phyloP scores from a whole-genome alignment of 2,329 filamentous ascomycete genomes.

The Apiospora phragmitis region DNA sequence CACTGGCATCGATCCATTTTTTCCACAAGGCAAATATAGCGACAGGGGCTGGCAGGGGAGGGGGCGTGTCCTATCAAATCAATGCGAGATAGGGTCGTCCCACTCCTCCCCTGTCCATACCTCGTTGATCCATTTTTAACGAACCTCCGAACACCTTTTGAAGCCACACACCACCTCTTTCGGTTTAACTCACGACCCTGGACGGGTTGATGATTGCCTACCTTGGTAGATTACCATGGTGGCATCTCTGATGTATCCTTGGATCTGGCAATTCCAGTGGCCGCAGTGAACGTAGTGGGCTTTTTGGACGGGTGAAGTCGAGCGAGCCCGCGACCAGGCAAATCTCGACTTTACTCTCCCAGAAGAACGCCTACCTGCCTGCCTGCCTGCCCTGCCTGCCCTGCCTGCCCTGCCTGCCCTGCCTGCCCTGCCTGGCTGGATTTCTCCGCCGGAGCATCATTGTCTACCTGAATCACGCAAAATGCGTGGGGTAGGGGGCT shows the following conservation, averaged over 20 bases:
- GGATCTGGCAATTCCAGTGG: background rate
- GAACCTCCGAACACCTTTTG: background rate
- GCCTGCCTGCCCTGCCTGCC: background rate
- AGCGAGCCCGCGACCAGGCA: background rate
- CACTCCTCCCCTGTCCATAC: background rate
- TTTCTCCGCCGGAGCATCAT: slow-evolving; percentile 4
- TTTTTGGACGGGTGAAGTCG: background rate
- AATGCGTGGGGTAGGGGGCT: background rate
- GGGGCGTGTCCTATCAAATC: background rate
- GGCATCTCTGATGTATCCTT: background rate
- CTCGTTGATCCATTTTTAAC: slow-evolving; percentile 3
- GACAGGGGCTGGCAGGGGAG: background rate
- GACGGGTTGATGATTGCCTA: background rate
- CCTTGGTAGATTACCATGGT: background rate
- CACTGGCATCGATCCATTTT: background rate
- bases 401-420: background rate
- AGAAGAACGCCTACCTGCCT: background rate
- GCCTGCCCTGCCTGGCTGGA: background rate
- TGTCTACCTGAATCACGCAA: background rate
- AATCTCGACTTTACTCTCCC: background rate
- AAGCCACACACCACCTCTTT: background rate
- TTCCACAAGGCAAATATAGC: background rate
- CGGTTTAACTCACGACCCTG: background rate
- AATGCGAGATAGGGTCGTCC: background rate
- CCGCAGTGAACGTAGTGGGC: background rate